Conservation (phyloP, 768 basidiomycete genomes). For the Agaricus subrufescens region DNA sequence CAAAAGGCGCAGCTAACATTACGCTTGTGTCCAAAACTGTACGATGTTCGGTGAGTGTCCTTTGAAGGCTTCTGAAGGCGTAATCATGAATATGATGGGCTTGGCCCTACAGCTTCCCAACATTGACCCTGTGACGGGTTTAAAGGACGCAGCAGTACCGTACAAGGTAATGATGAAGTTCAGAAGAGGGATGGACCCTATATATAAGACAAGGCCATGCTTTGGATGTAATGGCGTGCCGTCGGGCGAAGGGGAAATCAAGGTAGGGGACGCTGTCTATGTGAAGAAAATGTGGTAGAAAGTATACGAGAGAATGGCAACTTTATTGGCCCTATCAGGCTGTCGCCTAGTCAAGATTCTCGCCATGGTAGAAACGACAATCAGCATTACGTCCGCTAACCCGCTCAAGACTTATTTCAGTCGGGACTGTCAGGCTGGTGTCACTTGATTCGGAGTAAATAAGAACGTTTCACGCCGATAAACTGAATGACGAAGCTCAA, state of each 20-base stretch:
- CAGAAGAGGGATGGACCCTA: slow-evolving; percentile 53
- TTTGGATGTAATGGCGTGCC: slow-evolving; percentile 66
- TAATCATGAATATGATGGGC: background rate
- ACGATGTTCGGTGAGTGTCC: slow-evolving; percentile 60
- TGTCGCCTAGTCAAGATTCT: too few species aligned
- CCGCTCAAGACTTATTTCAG: too few species aligned
- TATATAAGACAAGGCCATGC: slow-evolving; percentile 46
- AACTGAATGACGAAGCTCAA: too few species aligned
- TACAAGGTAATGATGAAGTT: slow-evolving; percentile 75
- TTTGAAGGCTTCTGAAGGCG: background rate
- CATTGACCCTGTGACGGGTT: slow-evolving; percentile 58
- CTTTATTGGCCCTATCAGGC: too few species aligned
- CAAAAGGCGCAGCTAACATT: slow-evolving; percentile 35
- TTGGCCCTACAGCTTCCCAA: slow-evolving; percentile 57
- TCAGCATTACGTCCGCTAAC: too few species aligned
- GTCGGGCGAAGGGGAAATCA: slow-evolving; percentile 42
- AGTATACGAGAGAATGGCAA: too few species aligned
- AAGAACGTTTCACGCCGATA: too few species aligned
- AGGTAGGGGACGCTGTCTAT: slow-evolving; percentile 57
- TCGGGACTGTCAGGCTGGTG: too few species aligned
- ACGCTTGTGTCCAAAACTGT: slow-evolving; percentile 66
- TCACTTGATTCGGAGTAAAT: too few species aligned
- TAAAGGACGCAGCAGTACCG: slow-evolving; percentile 68
- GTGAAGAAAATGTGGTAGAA: slow-evolving; percentile 34
- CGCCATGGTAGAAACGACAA: too few species aligned